Evolutionary conservation across 2,329 filamentous ascomycete genomes (phyloP), one percentile per base, ranked within the genome.

Genomic region (Curvularia sp.): DNA sequence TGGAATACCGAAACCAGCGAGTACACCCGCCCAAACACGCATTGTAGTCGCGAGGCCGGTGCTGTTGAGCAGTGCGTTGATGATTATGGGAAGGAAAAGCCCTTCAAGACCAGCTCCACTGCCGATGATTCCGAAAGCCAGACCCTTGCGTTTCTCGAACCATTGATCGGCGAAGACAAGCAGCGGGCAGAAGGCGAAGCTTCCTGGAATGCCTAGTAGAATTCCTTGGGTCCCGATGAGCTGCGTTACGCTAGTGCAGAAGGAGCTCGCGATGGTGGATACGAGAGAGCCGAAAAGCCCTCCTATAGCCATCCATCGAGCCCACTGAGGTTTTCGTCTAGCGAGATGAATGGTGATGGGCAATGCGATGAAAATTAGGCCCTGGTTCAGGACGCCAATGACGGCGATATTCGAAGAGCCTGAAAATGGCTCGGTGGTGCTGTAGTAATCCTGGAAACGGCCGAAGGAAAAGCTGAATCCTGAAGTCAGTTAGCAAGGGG

Each of bases 361-460:
- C 5, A 35, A 7, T 4, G 12, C 12, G 13, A 35, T 35, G 33
- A 35, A 35, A 4, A 35, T 35, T 2, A 35, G 33, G 13, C 33
- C 33, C 13, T 35, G 33, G 13, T 35, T 35, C 9, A 35, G 33
- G 4, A 35, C 39, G 0, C 89, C 89, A 53, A 91, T 86, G 20
- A 87, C 79, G 31, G 88, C 82, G 49, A 90, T 85, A 22, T 80
- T 78, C 0, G 81, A 69, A 18, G 70, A 81, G 1, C 81, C 81
- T 5, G 77, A 76, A 55, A 91, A 91, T 1, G 85, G 84, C 4
- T 81, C 81, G 60, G 88, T 81, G 1, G 79, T 83, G 35, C 80
- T 83, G 72, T 91, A 91, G 74, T 89, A 88, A 51, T 88, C 83
- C 63, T 90, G 88, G 69, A 91, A 91, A 22, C 91, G 82, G 41